Evolutionary conservation across 1,139 yeast species (phyloP).

Genomic region (Williopsis jadinii): DNA sequence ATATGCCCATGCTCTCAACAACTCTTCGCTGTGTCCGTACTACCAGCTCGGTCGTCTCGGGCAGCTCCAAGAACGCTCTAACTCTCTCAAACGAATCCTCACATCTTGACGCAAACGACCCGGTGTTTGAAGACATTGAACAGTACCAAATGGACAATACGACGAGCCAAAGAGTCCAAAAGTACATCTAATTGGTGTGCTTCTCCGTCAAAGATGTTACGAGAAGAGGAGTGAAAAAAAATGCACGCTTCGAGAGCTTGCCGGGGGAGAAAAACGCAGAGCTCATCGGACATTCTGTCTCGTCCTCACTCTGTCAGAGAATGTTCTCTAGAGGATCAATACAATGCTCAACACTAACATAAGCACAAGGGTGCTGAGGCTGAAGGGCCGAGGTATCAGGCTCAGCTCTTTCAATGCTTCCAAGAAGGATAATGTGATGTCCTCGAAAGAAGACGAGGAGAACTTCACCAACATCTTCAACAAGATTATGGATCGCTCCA

Average conservation of each 20-base stretch:
- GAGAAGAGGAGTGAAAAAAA: too few species aligned
- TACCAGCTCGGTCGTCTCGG: not conserved
- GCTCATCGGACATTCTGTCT: too few species aligned
- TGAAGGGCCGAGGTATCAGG: not conserved
- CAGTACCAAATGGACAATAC: too few species aligned
- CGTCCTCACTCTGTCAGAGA: too few species aligned
- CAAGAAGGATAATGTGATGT: not conserved
- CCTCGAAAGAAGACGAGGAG: conserved; percentile 2
- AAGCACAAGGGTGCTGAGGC: not conserved
- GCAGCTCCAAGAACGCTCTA: too few species aligned
- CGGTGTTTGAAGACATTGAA: not conserved
- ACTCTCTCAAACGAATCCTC: not conserved
- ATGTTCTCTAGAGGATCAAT: too few species aligned
- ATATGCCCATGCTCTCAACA: conserved; percentile 21
- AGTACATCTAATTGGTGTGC: too few species aligned
- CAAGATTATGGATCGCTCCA: conserved; percentile 1
- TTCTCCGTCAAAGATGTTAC: too few species aligned
- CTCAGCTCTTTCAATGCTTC: not conserved
- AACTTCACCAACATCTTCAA: conserved; percentile 1
- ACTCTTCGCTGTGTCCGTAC: conserved; percentile 26
- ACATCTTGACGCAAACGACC: conserved; percentile 7
- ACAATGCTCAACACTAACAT: not conserved
- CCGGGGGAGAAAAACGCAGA: too few species aligned
- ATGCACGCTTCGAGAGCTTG: too few species aligned
- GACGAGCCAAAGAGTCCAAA: too few species aligned